Percentiles rank a stretch among this genome's conserved stretches.
Conservation (phyloP, 2,329 filamentous ascomycete species). For the Fusarium floridanum region DNA sequence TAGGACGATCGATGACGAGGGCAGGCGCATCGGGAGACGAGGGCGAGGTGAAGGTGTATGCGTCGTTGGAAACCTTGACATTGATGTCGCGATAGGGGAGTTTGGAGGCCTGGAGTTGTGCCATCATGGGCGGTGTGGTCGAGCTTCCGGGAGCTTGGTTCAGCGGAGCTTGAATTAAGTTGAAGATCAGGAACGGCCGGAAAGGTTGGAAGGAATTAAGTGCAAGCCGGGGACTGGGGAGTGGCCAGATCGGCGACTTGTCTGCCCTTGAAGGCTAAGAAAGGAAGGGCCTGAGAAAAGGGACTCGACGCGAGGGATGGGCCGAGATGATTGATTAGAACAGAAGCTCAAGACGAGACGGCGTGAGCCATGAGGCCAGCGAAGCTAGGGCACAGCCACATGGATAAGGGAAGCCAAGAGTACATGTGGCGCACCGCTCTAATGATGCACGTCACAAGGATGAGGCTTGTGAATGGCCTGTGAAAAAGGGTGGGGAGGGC, state of each 20-base stretch:
- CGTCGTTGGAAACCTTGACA: constrained; percentile 88
- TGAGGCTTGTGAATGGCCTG: constrained; percentile 12
- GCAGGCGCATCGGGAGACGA: constrained; percentile 91
- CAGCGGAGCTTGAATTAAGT: constrained; percentile 16
- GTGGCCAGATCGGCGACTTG: constrained; percentile 36
- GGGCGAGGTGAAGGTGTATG: constrained; percentile 97
- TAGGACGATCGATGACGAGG: constrained; percentile 90
- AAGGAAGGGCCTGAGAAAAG: constrained; percentile 33
- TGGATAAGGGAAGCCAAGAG: constrained; percentile 28
- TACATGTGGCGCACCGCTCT: constrained; percentile 11
- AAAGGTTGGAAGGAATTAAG: constrained; percentile 11
- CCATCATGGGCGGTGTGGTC: constrained; percentile 49
- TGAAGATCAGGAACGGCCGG: constrained; percentile 19
- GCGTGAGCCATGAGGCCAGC: constrained; percentile 45
- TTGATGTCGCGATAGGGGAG: constrained; percentile 96
- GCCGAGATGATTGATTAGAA: constrained; percentile 32
- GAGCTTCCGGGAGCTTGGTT: constrained; percentile 29
- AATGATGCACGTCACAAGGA: constrained; percentile 38
- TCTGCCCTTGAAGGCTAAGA: constrained; percentile 35
- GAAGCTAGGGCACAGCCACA: constrained; percentile 48
- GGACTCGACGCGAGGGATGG: constrained; percentile 41
- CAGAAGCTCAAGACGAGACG: constrained; percentile 31
- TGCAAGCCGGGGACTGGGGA: constrained; percentile 27
- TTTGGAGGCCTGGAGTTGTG: constrained; percentile 52
- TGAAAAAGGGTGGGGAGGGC: not conserved